Percentiles rank a stretch among this genome's conserved stretches.
phyloP scores from a whole-genome alignment of 768 basidiomycete genomes.

The Trametes sanguinea region DNA sequence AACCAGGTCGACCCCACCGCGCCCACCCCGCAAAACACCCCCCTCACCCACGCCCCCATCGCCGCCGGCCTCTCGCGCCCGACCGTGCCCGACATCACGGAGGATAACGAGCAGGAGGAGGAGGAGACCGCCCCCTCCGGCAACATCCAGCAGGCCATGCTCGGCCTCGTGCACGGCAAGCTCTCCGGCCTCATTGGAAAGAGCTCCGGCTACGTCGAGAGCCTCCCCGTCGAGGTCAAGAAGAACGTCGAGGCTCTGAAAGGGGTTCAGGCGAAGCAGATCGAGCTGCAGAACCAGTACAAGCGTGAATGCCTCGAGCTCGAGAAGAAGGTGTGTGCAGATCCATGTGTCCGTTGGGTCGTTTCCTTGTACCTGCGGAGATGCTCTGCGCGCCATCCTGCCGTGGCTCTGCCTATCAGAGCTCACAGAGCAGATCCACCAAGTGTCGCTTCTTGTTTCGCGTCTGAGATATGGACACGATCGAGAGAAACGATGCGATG shows the following conservation, averaged over 20 bases:
- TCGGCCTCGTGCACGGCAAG: conserved; percentile 86
- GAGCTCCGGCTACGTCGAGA: conserved; percentile 94
- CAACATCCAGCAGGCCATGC: conserved; percentile 62
- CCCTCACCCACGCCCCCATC: conserved; percentile 80
- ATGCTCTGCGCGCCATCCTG: too few relatives aligned
- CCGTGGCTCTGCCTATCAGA: too few relatives aligned
- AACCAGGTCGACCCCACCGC: conserved; percentile 62
- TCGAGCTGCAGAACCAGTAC: conserved; percentile 89
- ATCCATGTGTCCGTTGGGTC: background rate
- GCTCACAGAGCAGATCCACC: too few relatives aligned
- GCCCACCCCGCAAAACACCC: conserved; percentile 95
- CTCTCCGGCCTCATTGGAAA: conserved; percentile 84
- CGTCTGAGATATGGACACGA: too few relatives aligned
- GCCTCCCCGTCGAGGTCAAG: conserved; percentile 78
- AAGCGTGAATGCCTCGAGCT: conserved; percentile 94
- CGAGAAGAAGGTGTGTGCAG: conserved; percentile 79
- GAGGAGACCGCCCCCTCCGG: conserved; percentile 41
- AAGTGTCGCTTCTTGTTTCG: too few relatives aligned
- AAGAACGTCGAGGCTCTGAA: conserved; percentile 89
- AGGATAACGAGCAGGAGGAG: conserved; percentile 74
- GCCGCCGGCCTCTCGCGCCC: conserved; percentile 80
- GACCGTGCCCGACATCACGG: conserved; percentile 84
- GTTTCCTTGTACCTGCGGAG: too few relatives aligned
- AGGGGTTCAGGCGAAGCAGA: conserved; percentile 90
- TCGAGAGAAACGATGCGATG: too few relatives aligned